phyloP scores from a whole-genome alignment of 495 filamentous ascomycete genomes.

The Lentithecium fluviatile region DNA sequence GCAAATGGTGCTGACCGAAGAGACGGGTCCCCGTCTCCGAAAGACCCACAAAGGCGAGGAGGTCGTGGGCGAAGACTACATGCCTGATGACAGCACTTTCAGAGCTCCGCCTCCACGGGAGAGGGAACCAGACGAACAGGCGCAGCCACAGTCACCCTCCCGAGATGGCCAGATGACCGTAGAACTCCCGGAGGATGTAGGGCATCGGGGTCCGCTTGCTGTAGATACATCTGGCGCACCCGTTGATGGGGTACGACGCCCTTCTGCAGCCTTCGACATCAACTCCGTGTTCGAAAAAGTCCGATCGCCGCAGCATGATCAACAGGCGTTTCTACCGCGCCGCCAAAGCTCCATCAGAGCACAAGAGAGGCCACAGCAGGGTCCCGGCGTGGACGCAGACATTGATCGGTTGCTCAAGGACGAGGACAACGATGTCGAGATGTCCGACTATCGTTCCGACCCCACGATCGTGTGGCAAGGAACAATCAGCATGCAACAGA shows the following conservation, averaged over 20 bases:
- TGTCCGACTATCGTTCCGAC: slow-evolving; percentile 64
- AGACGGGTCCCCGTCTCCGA: slow-evolving; percentile 77
- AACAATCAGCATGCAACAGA: slow-evolving; percentile 68
- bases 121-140: slow-evolving; percentile 29
- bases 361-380: slow-evolving; percentile 50
- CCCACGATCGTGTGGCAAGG: slow-evolving; percentile 73
- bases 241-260: neutral
- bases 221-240: slow-evolving; percentile 29
- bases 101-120: slow-evolving; percentile 12
- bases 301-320: slow-evolving; percentile 51
- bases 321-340: slow-evolving; percentile 46
- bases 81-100: slow-evolving; percentile 24
- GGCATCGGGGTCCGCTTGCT: slow-evolving; percentile 6
- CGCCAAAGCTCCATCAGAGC: slow-evolving; percentile 49
- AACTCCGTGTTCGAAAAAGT: slow-evolving; percentile 69
- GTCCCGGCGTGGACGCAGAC: slow-evolving; percentile 69
- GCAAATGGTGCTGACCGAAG: slow-evolving; percentile 79
- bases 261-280: slow-evolving; percentile 63
- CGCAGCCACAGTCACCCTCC: slow-evolving; percentile 6
- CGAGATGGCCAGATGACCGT: slow-evolving; percentile 21
- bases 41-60: slow-evolving; percentile 96
- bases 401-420: slow-evolving; percentile 88
- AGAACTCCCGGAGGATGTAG: slow-evolving; percentile 40
- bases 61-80: slow-evolving; percentile 67
- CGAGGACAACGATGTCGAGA: slow-evolving; percentile 71